phyloP scores from a whole-genome alignment of 176 grass and related monocot genomes.

The Carex cristatella region DNA sequence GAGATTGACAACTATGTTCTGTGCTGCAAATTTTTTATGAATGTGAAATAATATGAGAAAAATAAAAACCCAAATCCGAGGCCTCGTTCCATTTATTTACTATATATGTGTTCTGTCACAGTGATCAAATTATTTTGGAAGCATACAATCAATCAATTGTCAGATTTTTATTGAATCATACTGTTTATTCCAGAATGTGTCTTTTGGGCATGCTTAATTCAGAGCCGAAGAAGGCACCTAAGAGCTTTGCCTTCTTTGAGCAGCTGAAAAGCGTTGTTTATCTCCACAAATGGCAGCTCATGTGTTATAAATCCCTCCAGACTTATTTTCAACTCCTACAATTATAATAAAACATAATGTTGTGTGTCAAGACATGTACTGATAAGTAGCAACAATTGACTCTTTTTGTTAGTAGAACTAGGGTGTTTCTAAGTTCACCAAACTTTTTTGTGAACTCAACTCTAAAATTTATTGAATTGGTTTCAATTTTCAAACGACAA shows the following conservation, averaged over 20 bases:
- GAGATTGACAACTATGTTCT: neutral
- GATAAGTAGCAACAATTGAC: neutral
- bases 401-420: neutral
- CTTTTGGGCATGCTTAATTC: neutral
- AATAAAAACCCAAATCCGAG: neutral
- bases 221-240: constrained; percentile 58
- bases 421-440: too few species aligned
- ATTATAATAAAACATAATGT: neutral
- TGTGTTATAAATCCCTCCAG: constrained; percentile 78
- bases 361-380: neutral
- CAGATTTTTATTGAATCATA: neutral
- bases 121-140: neutral
- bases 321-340: constrained; percentile 52
- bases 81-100: neutral
- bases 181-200: neutral
- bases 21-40: neutral
- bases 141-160: neutral
- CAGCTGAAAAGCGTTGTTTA: constrained; percentile 54
- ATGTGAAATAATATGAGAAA: neutral
- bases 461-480: too few species aligned
- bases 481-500: too few species aligned
- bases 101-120: neutral
- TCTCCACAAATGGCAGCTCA: constrained; percentile 65
- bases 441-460: too few species aligned
- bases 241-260: constrained; percentile 60